phyloP scores from a whole-genome alignment of 2,329 filamentous ascomycete genomes.

The Talaromyces amestolkiae region DNA sequence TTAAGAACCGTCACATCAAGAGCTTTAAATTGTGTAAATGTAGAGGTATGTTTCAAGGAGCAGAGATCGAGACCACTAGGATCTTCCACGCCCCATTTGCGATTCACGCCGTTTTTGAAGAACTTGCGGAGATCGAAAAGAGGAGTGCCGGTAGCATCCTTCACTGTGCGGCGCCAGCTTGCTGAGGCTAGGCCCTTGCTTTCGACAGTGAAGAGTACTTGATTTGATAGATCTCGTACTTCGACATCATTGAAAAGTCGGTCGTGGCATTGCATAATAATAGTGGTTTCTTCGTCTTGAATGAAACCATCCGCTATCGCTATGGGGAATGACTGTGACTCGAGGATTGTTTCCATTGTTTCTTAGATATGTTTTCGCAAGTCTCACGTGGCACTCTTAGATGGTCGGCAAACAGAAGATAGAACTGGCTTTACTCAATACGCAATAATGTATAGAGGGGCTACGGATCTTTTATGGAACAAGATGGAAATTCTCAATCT shows the following conservation, averaged over 20 bases:
- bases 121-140: conserved; percentile 9
- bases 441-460: too few relatives aligned
- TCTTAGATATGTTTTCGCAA: not conserved
- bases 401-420: not conserved
- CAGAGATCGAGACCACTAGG: not conserved
- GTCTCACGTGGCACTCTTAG: not conserved
- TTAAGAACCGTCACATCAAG: conserved; percentile 1
- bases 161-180: conserved; percentile 11
- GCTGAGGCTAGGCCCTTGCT: not conserved
- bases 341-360: not conserved
- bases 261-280: conserved; percentile 8
- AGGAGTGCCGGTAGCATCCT: conserved; percentile 11
- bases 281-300: not conserved
- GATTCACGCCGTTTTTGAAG: not conserved
- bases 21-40: not conserved
- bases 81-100: conserved; percentile 4
- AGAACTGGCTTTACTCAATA: not conserved
- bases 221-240: conserved; percentile 7
- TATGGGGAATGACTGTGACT: not conserved
- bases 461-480: not conserved
- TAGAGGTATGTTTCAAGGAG: not conserved
- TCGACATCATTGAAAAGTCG: conserved; percentile 12
- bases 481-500: not conserved
- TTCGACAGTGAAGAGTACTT: conserved; percentile 6
- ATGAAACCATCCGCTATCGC: conserved; percentile 10